A percentile compares a stretch with the other conserved stretches of the same genome.
These are phyloP conservation scores for Coemansia pectinata DNA, from an alignment of 192 early-diverging fungal genomes.

Conservation along the genomic window DNA sequence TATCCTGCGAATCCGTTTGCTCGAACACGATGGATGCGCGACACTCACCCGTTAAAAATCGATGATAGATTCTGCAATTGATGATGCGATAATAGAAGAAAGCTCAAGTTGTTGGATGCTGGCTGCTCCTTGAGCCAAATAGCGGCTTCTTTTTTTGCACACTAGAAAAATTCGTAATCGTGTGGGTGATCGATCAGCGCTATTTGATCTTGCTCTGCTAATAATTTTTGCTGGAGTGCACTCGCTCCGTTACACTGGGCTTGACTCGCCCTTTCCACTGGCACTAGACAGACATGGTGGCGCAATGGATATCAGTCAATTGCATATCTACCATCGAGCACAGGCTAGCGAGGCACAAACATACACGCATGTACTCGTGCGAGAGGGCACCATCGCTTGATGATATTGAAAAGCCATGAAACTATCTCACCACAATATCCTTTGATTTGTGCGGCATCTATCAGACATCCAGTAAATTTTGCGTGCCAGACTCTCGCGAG, in stretches of 20 bases:
- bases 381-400: not conserved
- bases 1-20: not conserved
- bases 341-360: not conserved
- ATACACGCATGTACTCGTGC: not conserved
- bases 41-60: slow-evolving; percentile 2
- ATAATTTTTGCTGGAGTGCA: not conserved
- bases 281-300: not conserved
- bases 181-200: not conserved
- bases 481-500: not conserved
- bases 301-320: not conserved
- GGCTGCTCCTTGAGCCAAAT: not conserved
- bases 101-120: not conserved
- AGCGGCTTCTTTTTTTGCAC: not conserved
- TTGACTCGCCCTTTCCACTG: not conserved
- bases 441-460: not conserved
- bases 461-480: not conserved
- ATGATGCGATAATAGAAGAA: slow-evolving; percentile 1
- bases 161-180: not conserved
- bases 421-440: not conserved
- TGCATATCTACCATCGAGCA: not conserved
- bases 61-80: not conserved
- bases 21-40: not conserved
- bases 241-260: not conserved
- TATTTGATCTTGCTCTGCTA: not conserved
- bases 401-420: not conserved